A percentile compares a stretch with the other conserved stretches of the same genome.
Evolutionary conservation across 495 filamentous ascomycete genomes (phyloP).

Genomic region (Aspergillus saccharolyticus): DNA sequence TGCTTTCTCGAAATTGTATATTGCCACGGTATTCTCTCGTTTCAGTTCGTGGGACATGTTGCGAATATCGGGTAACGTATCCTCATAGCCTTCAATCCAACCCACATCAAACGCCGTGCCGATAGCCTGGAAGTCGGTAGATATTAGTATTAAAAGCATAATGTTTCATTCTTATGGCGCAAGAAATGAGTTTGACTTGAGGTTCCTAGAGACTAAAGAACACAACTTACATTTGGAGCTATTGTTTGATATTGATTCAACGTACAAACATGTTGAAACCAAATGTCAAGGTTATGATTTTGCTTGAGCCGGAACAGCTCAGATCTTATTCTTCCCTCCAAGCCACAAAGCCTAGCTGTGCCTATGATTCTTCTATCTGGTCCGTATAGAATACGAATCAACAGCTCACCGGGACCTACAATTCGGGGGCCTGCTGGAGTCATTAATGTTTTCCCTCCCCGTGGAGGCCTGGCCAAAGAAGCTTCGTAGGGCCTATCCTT

Average conservation of each 20-base stretch:
- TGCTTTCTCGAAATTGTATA: slow-evolving; percentile 13
- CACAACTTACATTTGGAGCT: slow-evolving; percentile 28
- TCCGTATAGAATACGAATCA: slow-evolving; percentile 33
- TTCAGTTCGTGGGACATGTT: slow-evolving; percentile 25
- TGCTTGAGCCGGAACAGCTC: slow-evolving; percentile 24
- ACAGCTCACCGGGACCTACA: slow-evolving; percentile 14
- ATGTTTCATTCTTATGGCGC: not conserved
- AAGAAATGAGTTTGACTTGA: not conserved
- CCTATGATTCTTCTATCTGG: slow-evolving; percentile 31
- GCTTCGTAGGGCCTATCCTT: not conserved
- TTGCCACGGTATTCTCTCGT: slow-evolving; percentile 20
- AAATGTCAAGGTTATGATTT: slow-evolving; percentile 26
- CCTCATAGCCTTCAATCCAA: slow-evolving; percentile 35
- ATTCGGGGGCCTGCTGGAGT: not conserved
- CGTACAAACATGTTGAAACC: slow-evolving; percentile 38
- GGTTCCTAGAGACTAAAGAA: not conserved
- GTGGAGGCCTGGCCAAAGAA: not conserved
- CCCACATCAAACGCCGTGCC: slow-evolving; percentile 19
- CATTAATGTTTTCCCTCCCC: not conserved
- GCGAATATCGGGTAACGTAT: slow-evolving; percentile 28
- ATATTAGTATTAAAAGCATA: not conserved
- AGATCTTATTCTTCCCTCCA: slow-evolving; percentile 10
- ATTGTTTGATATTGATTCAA: slow-evolving; percentile 28
- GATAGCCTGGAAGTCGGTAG: not conserved
- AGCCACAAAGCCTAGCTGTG: slow-evolving; percentile 35